Conservation (phyloP, 805 yeast species). For the Nakazawaea holstii region DNA sequence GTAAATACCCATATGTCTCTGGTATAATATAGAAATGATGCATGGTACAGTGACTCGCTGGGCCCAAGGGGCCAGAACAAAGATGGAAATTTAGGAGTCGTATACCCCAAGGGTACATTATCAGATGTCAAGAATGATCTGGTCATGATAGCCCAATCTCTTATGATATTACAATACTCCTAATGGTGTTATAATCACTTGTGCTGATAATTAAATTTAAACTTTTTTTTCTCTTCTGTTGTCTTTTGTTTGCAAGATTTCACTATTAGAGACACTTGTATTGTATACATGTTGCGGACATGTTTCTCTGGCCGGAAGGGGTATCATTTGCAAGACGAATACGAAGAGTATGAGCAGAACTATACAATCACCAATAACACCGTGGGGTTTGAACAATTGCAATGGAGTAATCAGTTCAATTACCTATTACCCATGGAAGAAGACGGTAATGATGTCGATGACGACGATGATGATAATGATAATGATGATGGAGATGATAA, state of each 20-base stretch:
- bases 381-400: conserved; percentile 38
- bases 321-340: conserved; percentile 3
- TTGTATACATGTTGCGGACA: conserved; percentile 7
- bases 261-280: neutral
- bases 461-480: conserved; percentile 4
- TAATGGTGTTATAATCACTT: too few species aligned
- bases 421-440: neutral
- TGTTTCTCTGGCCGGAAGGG: conserved; percentile 11
- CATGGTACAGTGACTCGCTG: conserved; percentile 26
- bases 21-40: conserved; percentile 61
- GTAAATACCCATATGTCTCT: conserved; percentile 81
- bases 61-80: conserved; percentile 60
- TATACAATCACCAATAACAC: conserved; percentile 14
- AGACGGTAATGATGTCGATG: conserved; percentile 6
- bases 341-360: neutral
- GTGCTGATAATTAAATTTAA: neutral
- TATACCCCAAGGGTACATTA: conserved; percentile 76
- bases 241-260: neutral
- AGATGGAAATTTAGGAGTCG: conserved; percentile 76
- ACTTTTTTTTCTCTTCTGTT: neutral
- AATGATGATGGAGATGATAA: conserved; percentile 3
- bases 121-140: conserved; percentile 37
- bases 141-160: neutral
- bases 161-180: too few species aligned
- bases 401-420: conserved; percentile 24